These are phyloP conservation scores for Amylocystis lapponica DNA, from an alignment of 768 basidiomycete genomes.

Conservation along the genomic window DNA sequence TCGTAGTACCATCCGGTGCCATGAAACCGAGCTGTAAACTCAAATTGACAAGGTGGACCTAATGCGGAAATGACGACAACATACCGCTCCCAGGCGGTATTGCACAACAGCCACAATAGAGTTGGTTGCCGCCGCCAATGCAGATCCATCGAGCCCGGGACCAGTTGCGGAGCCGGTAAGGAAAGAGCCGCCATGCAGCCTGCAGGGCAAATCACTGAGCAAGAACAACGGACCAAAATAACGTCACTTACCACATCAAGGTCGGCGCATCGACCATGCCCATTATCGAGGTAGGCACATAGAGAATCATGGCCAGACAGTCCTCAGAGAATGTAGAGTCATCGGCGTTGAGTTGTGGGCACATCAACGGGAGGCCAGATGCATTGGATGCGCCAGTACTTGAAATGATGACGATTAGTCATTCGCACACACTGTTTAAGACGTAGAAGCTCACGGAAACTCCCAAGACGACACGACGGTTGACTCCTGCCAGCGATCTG, in stretches of 20 bases:
- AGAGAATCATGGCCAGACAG: conserved; percentile 76
- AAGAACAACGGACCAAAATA: background rate
- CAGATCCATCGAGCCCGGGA: conserved; percentile 73
- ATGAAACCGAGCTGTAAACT: conserved; percentile 63
- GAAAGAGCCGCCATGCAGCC: conserved; percentile 89
- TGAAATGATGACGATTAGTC: background rate
- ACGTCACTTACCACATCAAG: conserved; percentile 49
- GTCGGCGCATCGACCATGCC: conserved; percentile 36
- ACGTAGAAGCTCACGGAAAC: conserved; percentile 67
- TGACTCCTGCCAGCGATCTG: conserved; percentile 56
- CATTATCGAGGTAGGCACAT: conserved; percentile 47
- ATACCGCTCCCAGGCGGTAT: conserved; percentile 74
- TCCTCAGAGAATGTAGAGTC: conserved; percentile 59
- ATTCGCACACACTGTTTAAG: too few relatives aligned
- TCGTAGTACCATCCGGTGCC: conserved; percentile 63
- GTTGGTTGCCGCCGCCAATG: conserved; percentile 60
- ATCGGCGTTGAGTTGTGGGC: conserved; percentile 57
- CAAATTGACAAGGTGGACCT: conserved; percentile 5
- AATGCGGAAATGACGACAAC: conserved; percentile 22
- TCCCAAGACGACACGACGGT: conserved; percentile 48
- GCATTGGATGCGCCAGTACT: conserved; percentile 49
- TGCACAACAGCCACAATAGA: conserved; percentile 81
- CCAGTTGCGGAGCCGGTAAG: conserved; percentile 62
- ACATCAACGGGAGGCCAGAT: conserved; percentile 57
- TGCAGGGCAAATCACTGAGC: conserved; percentile 18